phyloP scores from a whole-genome alignment of 495 filamentous ascomycete species.

The Hyaloscypha hepaticicola region DNA sequence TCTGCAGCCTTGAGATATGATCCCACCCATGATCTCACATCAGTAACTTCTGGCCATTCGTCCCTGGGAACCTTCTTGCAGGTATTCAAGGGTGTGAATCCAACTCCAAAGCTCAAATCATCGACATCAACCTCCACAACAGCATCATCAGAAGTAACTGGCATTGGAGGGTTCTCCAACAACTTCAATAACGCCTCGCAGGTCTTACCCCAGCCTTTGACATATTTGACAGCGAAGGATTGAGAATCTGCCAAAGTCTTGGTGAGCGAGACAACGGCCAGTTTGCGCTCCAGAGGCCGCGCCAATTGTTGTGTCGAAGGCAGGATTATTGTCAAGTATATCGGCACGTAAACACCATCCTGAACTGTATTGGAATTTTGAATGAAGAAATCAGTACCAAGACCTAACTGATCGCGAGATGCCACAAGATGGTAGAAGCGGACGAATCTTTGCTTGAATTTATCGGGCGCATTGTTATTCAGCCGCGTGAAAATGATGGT shows the following conservation, averaged over 20 bases:
- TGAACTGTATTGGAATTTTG: slow-evolving; percentile 77
- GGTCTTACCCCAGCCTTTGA: slow-evolving; percentile 83
- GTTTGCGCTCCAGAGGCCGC: slow-evolving; percentile 86
- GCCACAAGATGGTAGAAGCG: slow-evolving; percentile 92
- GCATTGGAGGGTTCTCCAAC: slow-evolving; percentile 79
- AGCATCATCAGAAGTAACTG: slow-evolving; percentile 68
- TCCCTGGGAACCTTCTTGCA: slow-evolving; percentile 68
- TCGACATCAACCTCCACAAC: slow-evolving; percentile 82
- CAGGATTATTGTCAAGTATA: slow-evolving; percentile 84
- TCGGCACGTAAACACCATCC: slow-evolving; percentile 70
- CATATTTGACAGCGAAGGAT: slow-evolving; percentile 70
- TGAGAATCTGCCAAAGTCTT: slow-evolving; percentile 82
- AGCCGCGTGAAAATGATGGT: slow-evolving; percentile 80
- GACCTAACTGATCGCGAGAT: slow-evolving; percentile 66
- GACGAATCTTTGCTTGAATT: slow-evolving; percentile 75
- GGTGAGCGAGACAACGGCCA: slow-evolving; percentile 85
- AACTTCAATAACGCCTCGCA: slow-evolving; percentile 83
- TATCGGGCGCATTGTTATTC: slow-evolving; percentile 70
- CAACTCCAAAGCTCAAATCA: slow-evolving; percentile 89
- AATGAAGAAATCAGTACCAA: slow-evolving; percentile 89
- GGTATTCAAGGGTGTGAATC: slow-evolving; percentile 88
- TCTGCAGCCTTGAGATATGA: slow-evolving; percentile 58
- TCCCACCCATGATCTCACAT: slow-evolving; percentile 79
- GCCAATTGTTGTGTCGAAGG: slow-evolving; percentile 85
- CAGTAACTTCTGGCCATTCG: slow-evolving; percentile 76